Percentiles rank a stretch among this genome's conserved stretches.
These are phyloP conservation scores for Garcia nutans DNA, from an alignment of 345 rosid species.

Conservation along the genomic window DNA sequence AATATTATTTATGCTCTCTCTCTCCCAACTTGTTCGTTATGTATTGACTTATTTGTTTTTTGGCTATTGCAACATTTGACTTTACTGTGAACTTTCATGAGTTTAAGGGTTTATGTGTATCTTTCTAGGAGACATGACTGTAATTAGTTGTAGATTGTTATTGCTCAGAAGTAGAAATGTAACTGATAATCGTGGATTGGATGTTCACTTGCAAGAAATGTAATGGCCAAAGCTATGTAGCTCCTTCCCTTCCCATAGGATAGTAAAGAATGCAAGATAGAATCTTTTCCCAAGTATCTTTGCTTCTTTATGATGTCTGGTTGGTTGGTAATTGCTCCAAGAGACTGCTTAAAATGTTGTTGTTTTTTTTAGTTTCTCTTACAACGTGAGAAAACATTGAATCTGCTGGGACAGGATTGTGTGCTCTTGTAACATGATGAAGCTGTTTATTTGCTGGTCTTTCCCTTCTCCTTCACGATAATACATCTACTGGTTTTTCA, in stretches of 20 bases:
- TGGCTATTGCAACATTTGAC: background rate
- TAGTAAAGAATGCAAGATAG: background rate
- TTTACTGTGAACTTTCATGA: background rate
- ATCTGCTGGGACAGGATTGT: background rate
- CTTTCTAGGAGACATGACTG: background rate
- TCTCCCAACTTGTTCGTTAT: background rate
- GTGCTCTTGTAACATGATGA: background rate
- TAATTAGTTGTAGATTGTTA: background rate
- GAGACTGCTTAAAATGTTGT: background rate
- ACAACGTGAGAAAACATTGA: background rate
- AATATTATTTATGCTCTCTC: conserved; percentile 1
- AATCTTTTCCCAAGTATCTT: background rate
- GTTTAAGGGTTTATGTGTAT: background rate
- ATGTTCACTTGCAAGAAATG: background rate
- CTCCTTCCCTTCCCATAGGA: background rate
- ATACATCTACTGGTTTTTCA: background rate
- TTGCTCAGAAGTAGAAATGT: background rate
- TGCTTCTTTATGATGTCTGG: background rate
- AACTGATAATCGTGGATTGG: background rate
- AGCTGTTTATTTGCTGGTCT: background rate
- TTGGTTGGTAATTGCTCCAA: background rate
- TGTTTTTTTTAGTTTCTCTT: background rate
- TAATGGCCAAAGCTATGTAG: background rate
- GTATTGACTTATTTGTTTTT: background rate
- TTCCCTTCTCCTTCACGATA: background rate